Percentiles rank a stretch among this genome's conserved stretches.
phyloP scores from a whole-genome alignment of 495 filamentous ascomycete genomes.

The Talaromyces adpressus region DNA sequence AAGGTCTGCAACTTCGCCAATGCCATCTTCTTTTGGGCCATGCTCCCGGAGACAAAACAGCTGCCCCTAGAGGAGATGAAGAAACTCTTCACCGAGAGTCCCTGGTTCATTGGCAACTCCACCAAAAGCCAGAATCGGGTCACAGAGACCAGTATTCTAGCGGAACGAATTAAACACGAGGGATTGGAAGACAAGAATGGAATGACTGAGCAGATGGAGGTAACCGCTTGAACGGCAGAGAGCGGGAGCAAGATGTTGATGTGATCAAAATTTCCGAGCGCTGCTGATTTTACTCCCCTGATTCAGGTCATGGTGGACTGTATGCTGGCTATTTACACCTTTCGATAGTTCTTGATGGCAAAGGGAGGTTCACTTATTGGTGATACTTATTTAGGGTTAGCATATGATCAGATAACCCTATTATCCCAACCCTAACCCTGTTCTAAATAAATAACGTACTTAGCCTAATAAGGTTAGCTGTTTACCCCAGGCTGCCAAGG shows the following conservation, averaged over 20 bases:
- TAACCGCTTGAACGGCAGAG: neutral
- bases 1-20: slow-evolving; percentile 28
- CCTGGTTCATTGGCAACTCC: slow-evolving; percentile 55
- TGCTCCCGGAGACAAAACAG: slow-evolving; percentile 59
- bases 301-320: too few relatives aligned
- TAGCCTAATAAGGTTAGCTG: neutral
- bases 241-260: too few relatives aligned
- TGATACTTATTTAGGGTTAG: too few relatives aligned
- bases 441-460: neutral
- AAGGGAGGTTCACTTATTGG: too few relatives aligned
- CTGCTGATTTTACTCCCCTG: too few relatives aligned
- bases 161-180: neutral
- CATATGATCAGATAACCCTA: too few relatives aligned
- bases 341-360: neutral
- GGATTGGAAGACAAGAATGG: neutral
- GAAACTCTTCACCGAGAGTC: slow-evolving; percentile 60
- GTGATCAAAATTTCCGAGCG: too few relatives aligned
- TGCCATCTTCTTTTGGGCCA: slow-evolving; percentile 54
- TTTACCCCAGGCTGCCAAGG: neutral
- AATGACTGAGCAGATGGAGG: neutral
- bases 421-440: neutral
- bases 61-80: slow-evolving; percentile 66
- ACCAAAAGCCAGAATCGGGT: slow-evolving; percentile 39
- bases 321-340: too few relatives aligned
- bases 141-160: neutral